Evolutionary conservation across 2,329 filamentous ascomycete genomes (phyloP).

Genomic region (Claviceps sp.): DNA sequence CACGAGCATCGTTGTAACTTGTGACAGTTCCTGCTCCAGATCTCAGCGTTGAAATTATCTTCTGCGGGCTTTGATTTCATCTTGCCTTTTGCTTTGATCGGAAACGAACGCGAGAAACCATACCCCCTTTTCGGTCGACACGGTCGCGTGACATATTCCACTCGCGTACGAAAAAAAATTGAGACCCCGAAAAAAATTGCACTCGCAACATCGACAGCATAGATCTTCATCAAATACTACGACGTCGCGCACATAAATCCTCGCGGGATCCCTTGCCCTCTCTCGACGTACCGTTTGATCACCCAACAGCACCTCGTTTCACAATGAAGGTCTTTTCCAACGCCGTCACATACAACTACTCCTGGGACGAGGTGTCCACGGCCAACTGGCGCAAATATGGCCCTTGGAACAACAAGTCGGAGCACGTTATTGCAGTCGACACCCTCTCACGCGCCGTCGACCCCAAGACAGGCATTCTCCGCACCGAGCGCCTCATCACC

Average conservation of each 20-base stretch:
- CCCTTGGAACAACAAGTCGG: conserved; percentile 97
- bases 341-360: conserved; percentile 84
- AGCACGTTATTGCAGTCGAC: conserved; percentile 91
- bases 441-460: conserved; percentile 61
- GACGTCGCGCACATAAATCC: no score
- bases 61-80: neutral
- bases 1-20: neutral
- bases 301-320: conserved; percentile 9
- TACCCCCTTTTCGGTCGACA: neutral
- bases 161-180: neutral
- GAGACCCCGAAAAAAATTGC: neutral
- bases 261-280: neutral
- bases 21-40: neutral
- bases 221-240: no score
- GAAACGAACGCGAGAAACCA: neutral
- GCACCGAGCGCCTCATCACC: conserved; percentile 49
- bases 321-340: conserved; percentile 93
- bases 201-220: neutral
- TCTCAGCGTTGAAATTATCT: neutral
- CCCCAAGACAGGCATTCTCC: conserved; percentile 42
- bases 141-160: neutral
- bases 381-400: conserved; percentile 99
- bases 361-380: conserved; percentile 94
- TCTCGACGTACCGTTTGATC: neutral
- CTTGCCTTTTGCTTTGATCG: neutral